Evolutionary conservation across 2,329 filamentous ascomycete species (phyloP).

Genomic region (Didymellaceae sp.): DNA sequence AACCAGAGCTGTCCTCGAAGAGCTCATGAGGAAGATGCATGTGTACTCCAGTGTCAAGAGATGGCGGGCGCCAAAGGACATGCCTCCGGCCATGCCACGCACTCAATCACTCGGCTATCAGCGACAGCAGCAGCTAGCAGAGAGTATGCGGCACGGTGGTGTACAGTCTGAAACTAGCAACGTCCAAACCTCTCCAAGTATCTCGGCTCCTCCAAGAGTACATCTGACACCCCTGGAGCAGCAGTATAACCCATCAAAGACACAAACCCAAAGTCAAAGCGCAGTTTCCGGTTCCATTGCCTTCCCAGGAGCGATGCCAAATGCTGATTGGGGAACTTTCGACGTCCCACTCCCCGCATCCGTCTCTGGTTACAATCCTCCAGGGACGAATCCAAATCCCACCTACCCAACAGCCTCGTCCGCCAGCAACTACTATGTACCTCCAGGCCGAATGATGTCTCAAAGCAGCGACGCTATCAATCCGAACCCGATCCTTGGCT

Average conservation of each 20-base stretch:
- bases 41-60: conserved; percentile 66
- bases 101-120: conserved; percentile 40
- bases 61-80: conserved; percentile 59
- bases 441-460: background rate
- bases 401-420: conserved; percentile 1
- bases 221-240: conserved; percentile 13
- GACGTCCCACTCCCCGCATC: conserved; percentile 19
- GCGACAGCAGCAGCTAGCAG: conserved; percentile 13
- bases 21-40: conserved; percentile 66
- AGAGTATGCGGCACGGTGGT: conserved; percentile 12
- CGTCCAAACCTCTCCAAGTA: conserved; percentile 1
- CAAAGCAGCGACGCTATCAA: conserved; percentile 7
- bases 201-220: background rate
- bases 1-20: conserved; percentile 64
- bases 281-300: conserved; percentile 4
- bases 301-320: conserved; percentile 35
- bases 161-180: conserved; percentile 6
- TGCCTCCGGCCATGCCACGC: conserved; percentile 42
- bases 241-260: background rate
- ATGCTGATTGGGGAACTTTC: conserved; percentile 35
- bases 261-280: conserved; percentile 6
- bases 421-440: background rate
- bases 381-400: conserved; percentile 7
- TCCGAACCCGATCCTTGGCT: background rate
- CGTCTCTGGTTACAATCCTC: conserved; percentile 7